Conservation (phyloP, 2,329 filamentous ascomycete genomes). For the Gaeumannomyces sp. region DNA sequence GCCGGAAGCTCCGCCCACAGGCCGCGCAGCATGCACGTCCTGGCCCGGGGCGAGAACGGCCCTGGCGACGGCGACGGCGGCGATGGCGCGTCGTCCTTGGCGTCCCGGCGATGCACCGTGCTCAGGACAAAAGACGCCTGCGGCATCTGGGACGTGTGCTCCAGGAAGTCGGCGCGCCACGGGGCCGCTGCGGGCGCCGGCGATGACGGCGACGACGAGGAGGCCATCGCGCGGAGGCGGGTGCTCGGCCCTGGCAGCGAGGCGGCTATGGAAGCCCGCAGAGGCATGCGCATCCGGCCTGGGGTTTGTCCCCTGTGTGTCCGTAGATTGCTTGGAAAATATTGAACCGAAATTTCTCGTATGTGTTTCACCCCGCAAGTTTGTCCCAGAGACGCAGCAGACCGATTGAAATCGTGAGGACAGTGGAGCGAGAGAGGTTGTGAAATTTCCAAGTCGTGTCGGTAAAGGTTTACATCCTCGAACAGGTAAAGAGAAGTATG, state of each 20-base stretch:
- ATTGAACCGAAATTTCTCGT: too few species aligned
- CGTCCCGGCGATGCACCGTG: slow-evolving; percentile 35
- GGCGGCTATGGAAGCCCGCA: not conserved
- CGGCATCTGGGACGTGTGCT: slow-evolving; percentile 42
- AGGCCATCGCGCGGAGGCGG: not conserved
- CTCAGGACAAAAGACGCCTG: slow-evolving; percentile 45
- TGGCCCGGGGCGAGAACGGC: slow-evolving; percentile 48
- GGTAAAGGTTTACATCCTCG: too few species aligned
- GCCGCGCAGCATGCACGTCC: slow-evolving; percentile 80
- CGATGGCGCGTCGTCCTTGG: slow-evolving; percentile 15
- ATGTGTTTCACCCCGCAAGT: too few species aligned
- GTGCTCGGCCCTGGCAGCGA: not conserved
- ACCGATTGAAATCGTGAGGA: too few species aligned
- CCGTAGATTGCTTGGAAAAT: too few species aligned
- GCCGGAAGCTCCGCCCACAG: slow-evolving; percentile 70
- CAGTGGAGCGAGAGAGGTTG: too few species aligned
- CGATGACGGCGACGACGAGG: slow-evolving; percentile 10
- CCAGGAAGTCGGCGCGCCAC: slow-evolving; percentile 46
- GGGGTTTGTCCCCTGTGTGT: too few species aligned
- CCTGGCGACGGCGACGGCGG: slow-evolving; percentile 23
- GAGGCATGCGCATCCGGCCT: too few species aligned
- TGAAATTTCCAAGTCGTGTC: too few species aligned
- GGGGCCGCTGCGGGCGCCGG: slow-evolving; percentile 30
- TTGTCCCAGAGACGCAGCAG: too few species aligned
- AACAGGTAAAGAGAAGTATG: too few species aligned